Evolutionary conservation across 2,329 filamentous ascomycete genomes (phyloP).

Genomic region (Mollisia scopiformis): DNA sequence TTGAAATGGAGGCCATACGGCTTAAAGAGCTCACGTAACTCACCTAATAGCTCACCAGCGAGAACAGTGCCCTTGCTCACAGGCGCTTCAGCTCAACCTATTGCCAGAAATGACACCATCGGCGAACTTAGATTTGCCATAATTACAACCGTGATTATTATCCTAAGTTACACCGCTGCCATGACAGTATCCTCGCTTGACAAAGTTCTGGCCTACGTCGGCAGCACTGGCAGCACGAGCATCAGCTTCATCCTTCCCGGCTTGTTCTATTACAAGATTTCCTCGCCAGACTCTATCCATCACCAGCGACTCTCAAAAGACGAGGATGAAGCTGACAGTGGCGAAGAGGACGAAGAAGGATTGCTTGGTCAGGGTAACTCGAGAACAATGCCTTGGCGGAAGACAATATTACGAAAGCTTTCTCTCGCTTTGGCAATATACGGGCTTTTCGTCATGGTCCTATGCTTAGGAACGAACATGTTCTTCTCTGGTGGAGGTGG

Average conservation of each 20-base stretch:
- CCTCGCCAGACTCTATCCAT: constrained; percentile 80
- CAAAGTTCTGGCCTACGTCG: constrained; percentile 91
- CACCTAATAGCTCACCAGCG: constrained; percentile 39
- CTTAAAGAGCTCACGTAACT: constrained; percentile 38
- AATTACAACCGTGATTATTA: constrained; percentile 84
- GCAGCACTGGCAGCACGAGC: constrained; percentile 89
- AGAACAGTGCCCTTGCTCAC: constrained; percentile 44
- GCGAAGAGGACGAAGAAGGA: constrained; percentile 53
- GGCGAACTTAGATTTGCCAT: constrained; percentile 86
- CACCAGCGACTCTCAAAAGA: constrained; percentile 89
- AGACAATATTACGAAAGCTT: constrained; percentile 68
- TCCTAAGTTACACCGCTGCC: constrained; percentile 83
- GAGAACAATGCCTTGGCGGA: constrained; percentile 41
- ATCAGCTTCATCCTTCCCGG: constrained; percentile 97
- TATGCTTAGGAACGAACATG: constrained; percentile 84
- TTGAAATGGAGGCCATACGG: constrained; percentile 80
- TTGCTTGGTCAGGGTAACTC: background rate
- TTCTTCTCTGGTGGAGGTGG: constrained; percentile 66
- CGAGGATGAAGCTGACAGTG: constrained; percentile 76
- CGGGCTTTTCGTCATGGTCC: constrained; percentile 84
- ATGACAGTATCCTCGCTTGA: constrained; percentile 91
- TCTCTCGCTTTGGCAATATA: constrained; percentile 81
- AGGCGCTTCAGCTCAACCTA: constrained; percentile 48
- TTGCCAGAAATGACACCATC: constrained; percentile 64
- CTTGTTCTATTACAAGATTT: constrained; percentile 98